A percentile compares a stretch with the other conserved stretches of the same genome.
phyloP scores from a whole-genome alignment of 2,329 filamentous ascomycete genomes.

The Penicillium sp. region DNA sequence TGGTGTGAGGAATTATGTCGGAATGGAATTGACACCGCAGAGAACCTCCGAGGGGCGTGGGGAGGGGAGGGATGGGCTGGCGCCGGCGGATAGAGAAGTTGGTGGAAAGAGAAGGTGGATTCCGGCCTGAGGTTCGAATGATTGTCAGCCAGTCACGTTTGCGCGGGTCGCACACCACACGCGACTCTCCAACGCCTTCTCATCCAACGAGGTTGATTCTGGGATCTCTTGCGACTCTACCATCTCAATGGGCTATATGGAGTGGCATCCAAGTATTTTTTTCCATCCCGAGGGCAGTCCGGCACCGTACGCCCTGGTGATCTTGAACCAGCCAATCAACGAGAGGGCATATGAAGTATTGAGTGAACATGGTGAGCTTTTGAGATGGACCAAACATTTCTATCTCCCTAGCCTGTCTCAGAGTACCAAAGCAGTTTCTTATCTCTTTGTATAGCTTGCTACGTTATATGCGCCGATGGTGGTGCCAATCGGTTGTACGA shows the following conservation, averaged over 20 bases:
- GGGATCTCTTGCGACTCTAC: background rate
- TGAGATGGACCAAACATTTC: background rate
- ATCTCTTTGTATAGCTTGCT: constrained; percentile 50
- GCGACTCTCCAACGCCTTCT: constrained; percentile 6
- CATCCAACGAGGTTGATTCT: background rate
- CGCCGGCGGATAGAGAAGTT: constrained; percentile 23
- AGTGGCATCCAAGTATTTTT: constrained; percentile 45
- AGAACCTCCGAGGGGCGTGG: constrained; percentile 12
- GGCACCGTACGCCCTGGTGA: constrained; percentile 50
- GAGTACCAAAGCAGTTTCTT: background rate
- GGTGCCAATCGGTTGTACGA: constrained; percentile 76
- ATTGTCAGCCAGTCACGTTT: constrained; percentile 24
- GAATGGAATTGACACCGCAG: constrained; percentile 11
- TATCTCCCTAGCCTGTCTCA: background rate
- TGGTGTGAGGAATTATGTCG: constrained; percentile 27
- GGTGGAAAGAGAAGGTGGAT: constrained; percentile 25
- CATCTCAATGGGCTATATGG: constrained; percentile 25
- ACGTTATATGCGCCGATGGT: constrained; percentile 82
- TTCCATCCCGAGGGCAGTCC: constrained; percentile 32
- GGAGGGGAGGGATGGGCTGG: constrained; percentile 9
- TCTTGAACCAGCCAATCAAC: constrained; percentile 63
- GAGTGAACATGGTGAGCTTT: constrained; percentile 34
- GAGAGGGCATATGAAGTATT: constrained; percentile 40
- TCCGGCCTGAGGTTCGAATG: constrained; percentile 23
- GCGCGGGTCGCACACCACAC: constrained; percentile 10